A percentile compares a stretch with the other conserved stretches of the same genome.
Conservation (phyloP, 140 eudicot genomes). For the Senecio squalidus region DNA sequence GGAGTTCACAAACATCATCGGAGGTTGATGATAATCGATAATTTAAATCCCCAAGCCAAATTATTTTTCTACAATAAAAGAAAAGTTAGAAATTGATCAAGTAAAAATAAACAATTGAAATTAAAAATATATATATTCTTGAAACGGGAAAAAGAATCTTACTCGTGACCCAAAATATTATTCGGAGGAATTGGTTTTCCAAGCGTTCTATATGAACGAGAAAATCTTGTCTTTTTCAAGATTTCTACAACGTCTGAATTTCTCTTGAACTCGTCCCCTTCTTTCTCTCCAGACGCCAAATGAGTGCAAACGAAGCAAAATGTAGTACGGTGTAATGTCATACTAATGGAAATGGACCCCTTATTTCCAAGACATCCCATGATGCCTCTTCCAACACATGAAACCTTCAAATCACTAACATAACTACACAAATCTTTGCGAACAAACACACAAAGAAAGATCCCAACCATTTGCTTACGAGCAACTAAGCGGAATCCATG, state of each 20-base stretch:
- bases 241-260: conserved; percentile 65
- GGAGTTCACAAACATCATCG: conserved; percentile 39
- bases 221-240: conserved; percentile 62
- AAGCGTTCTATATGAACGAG: conserved; percentile 32
- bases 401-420: conserved; percentile 55
- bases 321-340: conserved; percentile 53
- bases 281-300: conserved; percentile 86
- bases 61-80: conserved; percentile 41
- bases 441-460: conserved; percentile 69
- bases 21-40: conserved; percentile 62
- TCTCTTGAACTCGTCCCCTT: conserved; percentile 64
- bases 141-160: conserved; percentile 32
- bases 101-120: neutral
- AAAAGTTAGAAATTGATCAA: neutral
- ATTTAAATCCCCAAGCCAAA: conserved; percentile 93
- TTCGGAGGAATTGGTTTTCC: conserved; percentile 45
- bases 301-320: conserved; percentile 90
- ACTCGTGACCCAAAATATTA: conserved; percentile 77
- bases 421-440: conserved; percentile 49
- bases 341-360: conserved; percentile 84
- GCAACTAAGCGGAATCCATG: conserved; percentile 52
- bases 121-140: too few species aligned
- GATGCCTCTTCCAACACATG: conserved; percentile 84
- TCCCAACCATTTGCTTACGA: conserved; percentile 89
- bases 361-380: conserved; percentile 96